Evolutionary conservation across 2,329 filamentous ascomycete genomes (phyloP).

Genomic region (Paecilomyces fulvus): DNA sequence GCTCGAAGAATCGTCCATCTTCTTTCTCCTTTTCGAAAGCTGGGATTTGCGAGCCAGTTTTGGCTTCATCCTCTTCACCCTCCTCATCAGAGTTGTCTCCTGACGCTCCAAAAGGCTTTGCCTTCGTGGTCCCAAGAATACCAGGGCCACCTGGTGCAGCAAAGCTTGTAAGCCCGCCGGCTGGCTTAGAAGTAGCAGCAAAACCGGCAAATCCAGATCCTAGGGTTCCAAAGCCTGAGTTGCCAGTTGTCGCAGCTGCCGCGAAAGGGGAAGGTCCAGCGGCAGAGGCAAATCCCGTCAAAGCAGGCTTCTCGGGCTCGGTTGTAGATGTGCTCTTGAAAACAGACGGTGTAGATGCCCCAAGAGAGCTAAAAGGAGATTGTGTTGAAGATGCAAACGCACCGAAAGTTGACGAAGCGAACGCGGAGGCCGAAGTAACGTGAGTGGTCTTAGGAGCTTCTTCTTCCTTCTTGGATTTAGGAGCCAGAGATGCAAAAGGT

Average conservation of each 20-base stretch:
- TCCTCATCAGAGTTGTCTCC: conserved; percentile 44
- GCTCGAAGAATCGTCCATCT: conserved; percentile 43
- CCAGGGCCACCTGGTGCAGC: conserved; percentile 50
- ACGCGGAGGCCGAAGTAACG: conserved; percentile 51
- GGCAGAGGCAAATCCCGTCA: conserved; percentile 23
- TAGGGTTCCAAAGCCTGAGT: conserved; percentile 32
- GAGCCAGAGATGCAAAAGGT: conserved; percentile 31
- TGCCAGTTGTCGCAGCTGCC: conserved; percentile 18
- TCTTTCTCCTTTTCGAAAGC: conserved; percentile 43
- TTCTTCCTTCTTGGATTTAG: conserved; percentile 15
- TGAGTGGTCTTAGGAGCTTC: conserved; percentile 16
- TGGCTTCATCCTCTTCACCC: conserved; percentile 43
- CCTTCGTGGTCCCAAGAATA: conserved; percentile 31
- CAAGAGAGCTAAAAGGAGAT: conserved; percentile 57
- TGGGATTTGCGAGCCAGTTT: conserved; percentile 28
- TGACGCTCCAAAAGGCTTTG: conserved; percentile 68
- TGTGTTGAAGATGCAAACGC: conserved; percentile 53
- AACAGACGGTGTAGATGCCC: conserved; percentile 37
- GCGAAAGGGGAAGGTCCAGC: conserved; percentile 21
- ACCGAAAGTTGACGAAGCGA: conserved; percentile 60
- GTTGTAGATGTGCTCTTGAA: conserved; percentile 19
- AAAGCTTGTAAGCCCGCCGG: conserved; percentile 55
- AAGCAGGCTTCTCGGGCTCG: conserved; percentile 11
- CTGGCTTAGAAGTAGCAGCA: conserved; percentile 34
- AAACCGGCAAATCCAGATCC: conserved; percentile 30